phyloP scores from a whole-genome alignment of 768 basidiomycete species.

The Pleurotus djamor region DNA sequence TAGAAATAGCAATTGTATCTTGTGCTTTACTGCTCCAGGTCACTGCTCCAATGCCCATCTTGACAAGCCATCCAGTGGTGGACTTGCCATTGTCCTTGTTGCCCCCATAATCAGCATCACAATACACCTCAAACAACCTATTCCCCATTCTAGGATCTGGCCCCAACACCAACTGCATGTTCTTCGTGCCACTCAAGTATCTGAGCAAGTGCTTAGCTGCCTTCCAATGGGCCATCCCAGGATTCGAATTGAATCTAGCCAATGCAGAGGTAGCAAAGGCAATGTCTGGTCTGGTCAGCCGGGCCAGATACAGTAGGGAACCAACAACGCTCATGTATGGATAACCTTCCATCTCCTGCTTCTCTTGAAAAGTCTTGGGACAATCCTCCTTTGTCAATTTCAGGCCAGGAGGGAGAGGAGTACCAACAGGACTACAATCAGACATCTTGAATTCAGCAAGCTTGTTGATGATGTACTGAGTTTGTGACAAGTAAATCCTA shows the following conservation, averaged over 20 bases:
- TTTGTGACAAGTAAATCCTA: conserved; percentile 23
- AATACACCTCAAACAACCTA: conserved; percentile 15
- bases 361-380: conserved; percentile 18
- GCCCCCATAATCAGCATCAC: conserved; percentile 25
- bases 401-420: conserved; percentile 24
- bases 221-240: conserved; percentile 29
- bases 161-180: conserved; percentile 17
- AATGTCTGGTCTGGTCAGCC: conserved; percentile 23
- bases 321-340: conserved; percentile 28
- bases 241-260: conserved; percentile 19
- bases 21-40: conserved; percentile 36
- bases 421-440: conserved; percentile 24
- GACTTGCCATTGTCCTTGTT: conserved; percentile 28
- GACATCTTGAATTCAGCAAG: conserved; percentile 21
- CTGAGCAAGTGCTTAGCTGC: conserved; percentile 30
- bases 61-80: conserved; percentile 33
- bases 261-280: conserved; percentile 16
- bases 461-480: conserved; percentile 19
- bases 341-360: conserved; percentile 16
- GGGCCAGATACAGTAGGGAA: conserved; percentile 24
- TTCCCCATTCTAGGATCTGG: conserved; percentile 5
- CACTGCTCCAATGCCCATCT: conserved; percentile 29
- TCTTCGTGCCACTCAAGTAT: conserved; percentile 32
- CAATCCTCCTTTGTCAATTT: conserved; percentile 15
- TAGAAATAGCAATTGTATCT: conserved; percentile 33